Conservation (phyloP, 345 rosid genomes). For the Isatis tinctoria region DNA sequence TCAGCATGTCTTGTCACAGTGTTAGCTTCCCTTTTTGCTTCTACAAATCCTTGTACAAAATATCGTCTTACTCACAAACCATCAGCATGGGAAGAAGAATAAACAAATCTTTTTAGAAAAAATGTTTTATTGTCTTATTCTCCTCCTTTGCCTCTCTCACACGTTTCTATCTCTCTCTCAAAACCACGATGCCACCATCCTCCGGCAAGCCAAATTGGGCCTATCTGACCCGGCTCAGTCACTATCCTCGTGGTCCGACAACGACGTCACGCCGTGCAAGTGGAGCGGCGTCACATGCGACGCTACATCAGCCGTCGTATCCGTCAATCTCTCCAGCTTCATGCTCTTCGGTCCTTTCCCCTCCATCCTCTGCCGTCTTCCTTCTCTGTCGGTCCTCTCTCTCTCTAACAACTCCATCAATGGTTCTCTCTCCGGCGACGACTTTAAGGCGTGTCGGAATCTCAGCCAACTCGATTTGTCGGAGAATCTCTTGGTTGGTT, state of each 20-base stretch:
- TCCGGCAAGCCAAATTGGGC: constrained; percentile 52
- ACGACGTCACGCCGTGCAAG: constrained; percentile 62
- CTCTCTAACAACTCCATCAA: constrained; percentile 55
- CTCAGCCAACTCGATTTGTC: constrained; percentile 43
- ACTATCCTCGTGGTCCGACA: constrained; percentile 65
- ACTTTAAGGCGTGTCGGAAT: constrained; percentile 43
- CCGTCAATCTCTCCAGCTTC: constrained; percentile 49
- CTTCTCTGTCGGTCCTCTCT: constrained; percentile 43
- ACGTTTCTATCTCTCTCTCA: constrained; percentile 30
- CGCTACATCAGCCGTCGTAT: constrained; percentile 36
- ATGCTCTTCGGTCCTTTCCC: constrained; percentile 77
- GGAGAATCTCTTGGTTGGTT: constrained; percentile 45
- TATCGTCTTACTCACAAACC: neutral
- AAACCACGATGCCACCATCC: constrained; percentile 72
- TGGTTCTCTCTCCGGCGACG: constrained; percentile 51
- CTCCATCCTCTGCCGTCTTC: constrained; percentile 62
- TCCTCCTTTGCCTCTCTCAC: constrained; percentile 24
- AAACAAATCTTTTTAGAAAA: neutral
- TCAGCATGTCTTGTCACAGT: constrained; percentile 25
- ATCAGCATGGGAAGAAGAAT: constrained; percentile 6
- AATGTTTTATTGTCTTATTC: constrained; percentile 39
- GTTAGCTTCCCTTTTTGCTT: constrained; percentile 25
- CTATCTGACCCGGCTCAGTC: constrained; percentile 53
- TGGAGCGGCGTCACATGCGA: constrained; percentile 78
- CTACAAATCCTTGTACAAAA: constrained; percentile 13